phyloP scores from a whole-genome alignment of 2,329 filamentous ascomycete genomes.

The Septoria linicola region DNA sequence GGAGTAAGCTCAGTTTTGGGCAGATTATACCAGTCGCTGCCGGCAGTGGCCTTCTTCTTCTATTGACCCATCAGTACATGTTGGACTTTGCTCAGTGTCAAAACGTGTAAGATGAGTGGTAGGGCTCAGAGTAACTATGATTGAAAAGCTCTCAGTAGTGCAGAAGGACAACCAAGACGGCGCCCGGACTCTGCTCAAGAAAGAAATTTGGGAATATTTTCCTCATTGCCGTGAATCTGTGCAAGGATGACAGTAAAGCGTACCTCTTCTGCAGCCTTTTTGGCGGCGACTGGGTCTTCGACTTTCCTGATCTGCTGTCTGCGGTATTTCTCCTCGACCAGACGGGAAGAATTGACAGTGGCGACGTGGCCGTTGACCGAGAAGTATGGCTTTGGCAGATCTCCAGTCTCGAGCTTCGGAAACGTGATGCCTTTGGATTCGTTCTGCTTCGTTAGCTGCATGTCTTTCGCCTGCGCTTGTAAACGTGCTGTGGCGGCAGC shows the following conservation, averaged over 20 bases:
- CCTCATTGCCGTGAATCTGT: constrained; percentile 61
- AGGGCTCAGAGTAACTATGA: constrained; percentile 76
- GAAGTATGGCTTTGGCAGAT: constrained; percentile 55
- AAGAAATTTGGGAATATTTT: constrained; percentile 66
- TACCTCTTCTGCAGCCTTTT: constrained; percentile 54
- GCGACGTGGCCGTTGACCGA: constrained; percentile 54
- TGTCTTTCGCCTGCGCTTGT: constrained; percentile 41
- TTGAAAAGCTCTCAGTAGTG: constrained; percentile 63
- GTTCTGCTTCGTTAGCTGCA: constrained; percentile 27
- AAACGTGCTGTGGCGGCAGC: constrained; percentile 62
- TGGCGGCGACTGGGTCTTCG: constrained; percentile 52
- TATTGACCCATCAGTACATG: constrained; percentile 38
- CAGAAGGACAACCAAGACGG: constrained; percentile 78
- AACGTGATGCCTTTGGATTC: constrained; percentile 43
- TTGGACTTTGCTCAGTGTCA: too few relatives aligned
- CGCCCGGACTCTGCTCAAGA: constrained; percentile 71
- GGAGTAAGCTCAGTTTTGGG: constrained; percentile 81
- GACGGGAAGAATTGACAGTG: constrained; percentile 52
- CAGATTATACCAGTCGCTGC: constrained; percentile 81
- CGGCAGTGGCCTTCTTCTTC: constrained; percentile 67
- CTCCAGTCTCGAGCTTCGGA: constrained; percentile 51
- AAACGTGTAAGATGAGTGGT: constrained; percentile 15
- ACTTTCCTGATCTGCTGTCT: constrained; percentile 50
- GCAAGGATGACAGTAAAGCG: constrained; percentile 38
- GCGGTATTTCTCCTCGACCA: constrained; percentile 51